Conservation (phyloP, 192 early-diverging fungal species). For the Diversispora eburnea region DNA sequence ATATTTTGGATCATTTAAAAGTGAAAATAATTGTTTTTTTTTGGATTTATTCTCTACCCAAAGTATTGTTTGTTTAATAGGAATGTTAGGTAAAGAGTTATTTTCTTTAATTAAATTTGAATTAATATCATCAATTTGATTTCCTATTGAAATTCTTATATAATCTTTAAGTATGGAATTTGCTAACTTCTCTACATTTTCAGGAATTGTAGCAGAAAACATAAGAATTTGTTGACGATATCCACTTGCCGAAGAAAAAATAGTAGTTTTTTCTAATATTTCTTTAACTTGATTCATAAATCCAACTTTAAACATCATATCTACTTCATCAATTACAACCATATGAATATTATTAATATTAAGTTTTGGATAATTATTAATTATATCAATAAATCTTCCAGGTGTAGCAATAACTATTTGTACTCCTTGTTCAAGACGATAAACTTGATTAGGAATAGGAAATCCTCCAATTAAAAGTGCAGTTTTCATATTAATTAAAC, state of each 20-base stretch:
- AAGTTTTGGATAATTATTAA: conserved; percentile 36
- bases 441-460: conserved; percentile 49
- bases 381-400: conserved; percentile 49
- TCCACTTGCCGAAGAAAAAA: conserved; percentile 24
- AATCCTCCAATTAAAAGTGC: conserved; percentile 52
- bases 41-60: conserved; percentile 57
- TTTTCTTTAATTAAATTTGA: not conserved
- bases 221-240: conserved; percentile 42
- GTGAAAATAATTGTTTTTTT: conserved; percentile 50
- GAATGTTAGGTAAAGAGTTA: not conserved
- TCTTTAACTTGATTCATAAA: conserved; percentile 48
- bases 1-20: conserved; percentile 51
- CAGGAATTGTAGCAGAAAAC: conserved; percentile 52
- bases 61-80: conserved; percentile 51
- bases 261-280: conserved; percentile 39
- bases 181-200: conserved; percentile 31
- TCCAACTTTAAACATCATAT: conserved; percentile 56
- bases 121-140: conserved; percentile 13
- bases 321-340: conserved; percentile 55
- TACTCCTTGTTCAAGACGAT: conserved; percentile 52
- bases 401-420: conserved; percentile 58
- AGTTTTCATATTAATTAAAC: conserved; percentile 50
- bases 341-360: conserved; percentile 41
- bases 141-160: conserved; percentile 36
- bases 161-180: conserved; percentile 32